These are phyloP conservation scores for Erythrobasidium hasegawianum DNA, from an alignment of 1,284 basidiomycete genomes.

Conservation along the genomic window DNA sequence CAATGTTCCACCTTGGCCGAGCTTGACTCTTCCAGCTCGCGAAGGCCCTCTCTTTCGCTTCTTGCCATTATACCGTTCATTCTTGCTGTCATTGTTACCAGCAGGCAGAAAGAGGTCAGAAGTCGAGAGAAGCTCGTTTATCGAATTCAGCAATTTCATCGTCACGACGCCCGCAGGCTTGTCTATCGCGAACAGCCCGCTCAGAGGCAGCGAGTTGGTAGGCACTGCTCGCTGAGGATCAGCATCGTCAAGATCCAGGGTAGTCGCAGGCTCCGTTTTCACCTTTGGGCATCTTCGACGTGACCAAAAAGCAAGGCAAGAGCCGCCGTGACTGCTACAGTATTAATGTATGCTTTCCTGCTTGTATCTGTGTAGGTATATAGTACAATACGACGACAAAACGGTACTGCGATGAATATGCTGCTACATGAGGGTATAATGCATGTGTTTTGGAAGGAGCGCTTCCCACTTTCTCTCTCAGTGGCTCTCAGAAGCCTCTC, in stretches of 20 bases:
- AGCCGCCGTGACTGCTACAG: too few relatives aligned
- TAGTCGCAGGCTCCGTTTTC: background rate
- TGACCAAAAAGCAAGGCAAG: too few relatives aligned
- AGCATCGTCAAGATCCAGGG: too few relatives aligned
- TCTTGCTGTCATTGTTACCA: conserved; percentile 5
- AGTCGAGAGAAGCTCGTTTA: conserved; percentile 72
- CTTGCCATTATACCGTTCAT: conserved; percentile 39
- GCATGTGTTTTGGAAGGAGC: too few relatives aligned
- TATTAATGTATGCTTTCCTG: too few relatives aligned
- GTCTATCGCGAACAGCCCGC: conserved; percentile 70
- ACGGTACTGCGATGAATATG: too few relatives aligned
- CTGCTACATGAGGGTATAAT: too few relatives aligned
- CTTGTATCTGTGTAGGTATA: too few relatives aligned
- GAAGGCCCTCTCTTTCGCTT: conserved; percentile 32
- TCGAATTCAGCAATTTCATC: conserved; percentile 82
- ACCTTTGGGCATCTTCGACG: conserved; percentile 3
- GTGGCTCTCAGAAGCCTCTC: background rate
- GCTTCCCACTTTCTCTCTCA: too few relatives aligned
- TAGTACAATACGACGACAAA: too few relatives aligned
- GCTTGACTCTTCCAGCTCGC: conserved; percentile 57
- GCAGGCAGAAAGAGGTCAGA: conserved; percentile 72
- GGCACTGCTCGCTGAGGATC: conserved; percentile 21
- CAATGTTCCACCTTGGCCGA: conserved; percentile 89
- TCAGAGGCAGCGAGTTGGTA: conserved; percentile 21
- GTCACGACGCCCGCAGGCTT: conserved; percentile 86